These are phyloP conservation scores for Pythium volutum DNA, from an alignment of 352 stramenopile species.

Conservation along the genomic window DNA sequence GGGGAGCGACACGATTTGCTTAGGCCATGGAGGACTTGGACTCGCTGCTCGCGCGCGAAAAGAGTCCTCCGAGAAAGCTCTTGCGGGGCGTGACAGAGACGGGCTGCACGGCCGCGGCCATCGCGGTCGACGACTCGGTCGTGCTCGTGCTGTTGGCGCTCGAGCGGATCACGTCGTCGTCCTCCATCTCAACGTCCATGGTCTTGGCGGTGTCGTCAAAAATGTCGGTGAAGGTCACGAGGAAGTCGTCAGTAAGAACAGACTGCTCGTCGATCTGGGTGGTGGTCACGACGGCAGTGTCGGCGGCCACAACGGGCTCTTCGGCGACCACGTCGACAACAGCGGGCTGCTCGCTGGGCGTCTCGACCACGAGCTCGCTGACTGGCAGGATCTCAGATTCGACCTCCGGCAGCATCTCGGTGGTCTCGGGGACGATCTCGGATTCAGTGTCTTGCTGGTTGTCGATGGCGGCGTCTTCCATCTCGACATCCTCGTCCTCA, in stretches of 20 bases:
- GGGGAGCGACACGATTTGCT: not conserved
- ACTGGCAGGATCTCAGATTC: too few species aligned
- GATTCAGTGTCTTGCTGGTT: not conserved
- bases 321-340: not conserved
- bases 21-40: slow-evolving; percentile 20
- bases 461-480: slow-evolving; percentile 17
- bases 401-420: not conserved
- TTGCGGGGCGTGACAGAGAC: slow-evolving; percentile 18
- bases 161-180: slow-evolving; percentile 16
- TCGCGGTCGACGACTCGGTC: slow-evolving; percentile 16
- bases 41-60: slow-evolving; percentile 25
- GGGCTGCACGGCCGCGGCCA: slow-evolving; percentile 11
- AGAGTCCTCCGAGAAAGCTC: slow-evolving; percentile 26
- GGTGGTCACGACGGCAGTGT: not conserved
- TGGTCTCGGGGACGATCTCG: not conserved
- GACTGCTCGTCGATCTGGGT: not conserved
- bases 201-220: not conserved
- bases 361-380: not conserved
- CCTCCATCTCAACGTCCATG: slow-evolving; percentile 14
- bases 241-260: not conserved
- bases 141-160: slow-evolving; percentile 21
- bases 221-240: not conserved
- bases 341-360: not conserved
- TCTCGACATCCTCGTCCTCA: slow-evolving; percentile 18
- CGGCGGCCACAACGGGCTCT: not conserved